These are phyloP conservation scores for Medakamo hakoo DNA, from an alignment of 139 green algal species.

Conservation along the genomic window DNA sequence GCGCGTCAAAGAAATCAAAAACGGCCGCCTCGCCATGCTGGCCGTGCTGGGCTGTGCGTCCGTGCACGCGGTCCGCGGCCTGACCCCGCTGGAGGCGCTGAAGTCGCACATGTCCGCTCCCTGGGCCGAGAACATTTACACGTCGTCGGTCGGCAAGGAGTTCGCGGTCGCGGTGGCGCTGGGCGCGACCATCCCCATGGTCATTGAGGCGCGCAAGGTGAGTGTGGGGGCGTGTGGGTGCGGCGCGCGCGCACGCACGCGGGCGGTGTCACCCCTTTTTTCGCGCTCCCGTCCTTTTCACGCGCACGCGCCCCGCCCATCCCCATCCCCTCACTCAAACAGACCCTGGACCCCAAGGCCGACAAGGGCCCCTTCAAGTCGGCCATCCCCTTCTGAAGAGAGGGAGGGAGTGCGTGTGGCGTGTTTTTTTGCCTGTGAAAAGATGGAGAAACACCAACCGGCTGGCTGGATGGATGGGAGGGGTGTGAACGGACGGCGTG, in stretches of 20 bases:
- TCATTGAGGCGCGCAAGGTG: conserved; percentile 58
- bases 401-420: too few species aligned
- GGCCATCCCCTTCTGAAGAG: not conserved
- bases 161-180: conserved; percentile 38
- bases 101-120: conserved; percentile 64
- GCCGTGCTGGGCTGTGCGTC: conserved; percentile 78
- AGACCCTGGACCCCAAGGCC: too few species aligned
- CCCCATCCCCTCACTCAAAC: too few species aligned
- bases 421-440: too few species aligned
- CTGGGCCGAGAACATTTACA: conserved; percentile 82
- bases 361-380: conserved; percentile 12
- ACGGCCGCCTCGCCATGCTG: conserved; percentile 84
- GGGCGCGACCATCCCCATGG: conserved; percentile 49
- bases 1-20: conserved; percentile 91
- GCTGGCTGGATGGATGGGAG: too few species aligned
- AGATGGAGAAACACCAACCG: too few species aligned
- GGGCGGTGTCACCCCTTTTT: too few species aligned
- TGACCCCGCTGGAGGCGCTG: conserved; percentile 72
- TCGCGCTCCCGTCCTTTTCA: too few species aligned
- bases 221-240: too few species aligned
- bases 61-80: conserved; percentile 52
- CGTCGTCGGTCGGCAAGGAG: conserved; percentile 57
- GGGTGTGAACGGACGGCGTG: too few species aligned
- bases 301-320: too few species aligned
- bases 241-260: too few species aligned